phyloP scores from a whole-genome alignment of 1,284 basidiomycete species.

The Heterobasidion irregulare region DNA sequence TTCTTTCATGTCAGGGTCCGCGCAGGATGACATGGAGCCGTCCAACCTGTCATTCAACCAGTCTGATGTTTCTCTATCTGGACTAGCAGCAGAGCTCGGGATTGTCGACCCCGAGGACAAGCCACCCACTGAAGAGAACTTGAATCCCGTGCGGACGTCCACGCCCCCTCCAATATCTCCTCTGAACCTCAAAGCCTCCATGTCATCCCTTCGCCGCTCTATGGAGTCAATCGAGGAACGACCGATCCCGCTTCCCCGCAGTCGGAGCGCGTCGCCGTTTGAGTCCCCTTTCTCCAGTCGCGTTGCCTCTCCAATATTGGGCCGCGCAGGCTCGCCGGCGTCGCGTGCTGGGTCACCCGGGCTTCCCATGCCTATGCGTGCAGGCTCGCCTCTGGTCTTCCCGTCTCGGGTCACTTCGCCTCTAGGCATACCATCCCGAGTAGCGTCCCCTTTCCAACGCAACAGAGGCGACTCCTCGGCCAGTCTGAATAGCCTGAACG shows the following conservation, averaged over 20 bases:
- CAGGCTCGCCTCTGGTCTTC: neutral
- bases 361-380: neutral
- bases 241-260: slow-evolving; percentile 8
- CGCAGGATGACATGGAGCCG: slow-evolving; percentile 12
- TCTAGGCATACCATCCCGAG: slow-evolving; percentile 3
- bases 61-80: slow-evolving; percentile 19
- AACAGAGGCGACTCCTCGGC: neutral
- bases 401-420: slow-evolving; percentile 7
- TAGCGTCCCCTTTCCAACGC: slow-evolving; percentile 10
- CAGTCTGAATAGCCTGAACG: slow-evolving; percentile 12
- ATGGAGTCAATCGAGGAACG: slow-evolving; percentile 4
- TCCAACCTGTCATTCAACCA: slow-evolving; percentile 20
- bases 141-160: slow-evolving; percentile 5
- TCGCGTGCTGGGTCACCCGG: slow-evolving; percentile 5
- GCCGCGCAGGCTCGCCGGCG: slow-evolving; percentile 9
- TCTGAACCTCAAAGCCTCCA: slow-evolving; percentile 5
- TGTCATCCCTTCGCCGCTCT: slow-evolving; percentile 3
- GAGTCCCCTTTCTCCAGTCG: slow-evolving; percentile 8
- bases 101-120: neutral
- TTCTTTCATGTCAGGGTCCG: slow-evolving; percentile 25
- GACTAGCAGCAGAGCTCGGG: slow-evolving; percentile 18
- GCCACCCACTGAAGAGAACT: neutral
- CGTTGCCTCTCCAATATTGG: slow-evolving; percentile 5
- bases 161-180: slow-evolving; percentile 10
- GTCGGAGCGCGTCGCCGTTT: slow-evolving; percentile 11